Conservation (phyloP, 495 filamentous ascomycete species). For the Talaromyces stipitatus region DNA sequence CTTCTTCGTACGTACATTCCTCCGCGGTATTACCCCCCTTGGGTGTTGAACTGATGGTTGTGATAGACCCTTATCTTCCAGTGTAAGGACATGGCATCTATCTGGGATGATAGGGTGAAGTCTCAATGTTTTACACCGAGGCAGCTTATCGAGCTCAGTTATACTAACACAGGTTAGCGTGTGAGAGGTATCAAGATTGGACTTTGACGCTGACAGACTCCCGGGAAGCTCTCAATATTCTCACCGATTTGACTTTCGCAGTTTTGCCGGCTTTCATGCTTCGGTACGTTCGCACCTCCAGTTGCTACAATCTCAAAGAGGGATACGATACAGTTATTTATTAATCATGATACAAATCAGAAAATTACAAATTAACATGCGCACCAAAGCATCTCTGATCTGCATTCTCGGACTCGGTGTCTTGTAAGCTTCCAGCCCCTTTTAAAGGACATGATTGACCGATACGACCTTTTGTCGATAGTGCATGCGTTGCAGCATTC, state of each 20-base stretch:
- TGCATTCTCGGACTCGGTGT: constrained; percentile 35
- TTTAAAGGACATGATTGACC: background rate
- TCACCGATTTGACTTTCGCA: constrained; percentile 36
- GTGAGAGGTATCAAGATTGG: background rate
- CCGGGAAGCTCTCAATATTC: constrained; percentile 26
- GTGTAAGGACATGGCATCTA: constrained; percentile 14
- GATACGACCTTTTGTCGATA: constrained; percentile 10
- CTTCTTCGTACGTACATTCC: constrained; percentile 12
- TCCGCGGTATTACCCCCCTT: background rate
- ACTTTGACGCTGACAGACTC: constrained; percentile 9
- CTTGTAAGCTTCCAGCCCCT: constrained; percentile 22
- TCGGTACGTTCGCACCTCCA: constrained; percentile 8
- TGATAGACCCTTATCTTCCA: constrained; percentile 17
- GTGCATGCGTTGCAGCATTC: constrained; percentile 36
- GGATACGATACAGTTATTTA: background rate
- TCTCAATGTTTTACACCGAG: constrained; percentile 24
- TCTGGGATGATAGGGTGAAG: constrained; percentile 28
- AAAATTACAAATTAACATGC: constrained; percentile 34
- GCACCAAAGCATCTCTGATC: constrained; percentile 31
- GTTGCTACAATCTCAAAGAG: background rate
- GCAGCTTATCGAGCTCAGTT: constrained; percentile 24
- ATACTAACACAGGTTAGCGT: constrained; percentile 23
- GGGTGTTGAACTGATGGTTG: background rate
- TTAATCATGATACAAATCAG: constrained; percentile 17
- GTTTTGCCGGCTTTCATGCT: constrained; percentile 35